Base-by-base conservation (phyloP, 805 yeast genomes). In the Allodekkera sacchari region DNA sequence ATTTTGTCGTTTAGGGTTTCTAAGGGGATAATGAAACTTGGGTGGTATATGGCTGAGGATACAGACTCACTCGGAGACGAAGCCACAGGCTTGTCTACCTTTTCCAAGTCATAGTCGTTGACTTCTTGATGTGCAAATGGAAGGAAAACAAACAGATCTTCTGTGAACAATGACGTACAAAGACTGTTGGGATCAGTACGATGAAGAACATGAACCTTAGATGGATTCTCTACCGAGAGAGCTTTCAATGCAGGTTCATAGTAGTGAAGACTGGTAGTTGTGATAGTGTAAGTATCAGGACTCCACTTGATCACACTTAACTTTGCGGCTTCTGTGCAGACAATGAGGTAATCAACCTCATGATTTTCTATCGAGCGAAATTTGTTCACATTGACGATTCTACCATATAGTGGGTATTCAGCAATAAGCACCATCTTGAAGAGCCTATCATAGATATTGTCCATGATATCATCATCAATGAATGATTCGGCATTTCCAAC, bases 211-310 rank as follows among this genome's bases (percentile, higher is more conserved):
- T 55, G 52, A 32, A 59, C 39, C 44, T 45, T 47, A 10, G 48
- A 43, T 16, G 54, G 43, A 15, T 55, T 55, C 32, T 66, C 74
- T 29, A 66, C 59, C 2, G 76, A 66, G 8, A 65, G 46, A 21
- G 66, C 61, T 25, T 67, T 68, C 31, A 85, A 61, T 17, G 73
- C 72, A 27, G 74, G 71, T 45, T 89, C 96, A 53, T 88, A 92
- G 51, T 71, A 85, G 57, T 92, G 98, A 31, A 92, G 60, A 31
- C 95, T 82, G 1, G 74, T 67, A 0, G 96, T 83, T 17, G 68
- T 62, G n/a, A 89, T 62, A 1, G 68, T 45, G 41, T 73, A 64
- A n/a, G 45, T 50, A 4, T 47, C 53, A 4, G 55, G 52, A 45
- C 85, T 79, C 83, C 94, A 92, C 34, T 67, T 66, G 18, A 89